Base-by-base conservation (phyloP, 805 yeast genomes). In the Cyberlindnera sargentensis region DNA sequence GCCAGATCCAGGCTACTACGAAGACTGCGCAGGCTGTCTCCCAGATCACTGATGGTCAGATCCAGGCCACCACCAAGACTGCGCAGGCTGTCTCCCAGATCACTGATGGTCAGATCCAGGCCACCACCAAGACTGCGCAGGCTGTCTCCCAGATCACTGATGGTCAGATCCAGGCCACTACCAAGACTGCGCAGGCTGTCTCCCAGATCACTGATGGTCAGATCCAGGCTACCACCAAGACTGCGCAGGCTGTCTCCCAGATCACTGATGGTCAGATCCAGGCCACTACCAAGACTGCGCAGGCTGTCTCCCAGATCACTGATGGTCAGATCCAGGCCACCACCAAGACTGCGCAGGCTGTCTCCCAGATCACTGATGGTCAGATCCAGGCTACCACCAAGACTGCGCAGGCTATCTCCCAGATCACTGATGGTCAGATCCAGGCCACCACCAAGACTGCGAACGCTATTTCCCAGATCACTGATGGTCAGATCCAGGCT, bases 401-500 rank as follows among this genome's bases (percentile, higher is more conserved):
- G 5, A 70, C 67, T 41, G 47, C 39, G 23, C 31, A 41, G 44
- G 66, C 71, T 39, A 58, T 62, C 27, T 58, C 72, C 34, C 72
- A 67, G 56, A 71, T 71, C 47, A 62, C 65, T 40, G 78, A 73
- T 47, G 77, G 76, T 46, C 74, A 71, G 54, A 65, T 68, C 45
- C 53, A 49, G 37, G 47, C 55, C 23, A 20, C 42, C 36, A 40
- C 47, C 24, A 29, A 31, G 34, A 36, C 38, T 8, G 34, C 43
- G 8, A 57, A 54, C 42, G 52, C 53, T 36, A 42, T 53, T 39
- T 57, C 63, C 30, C 56, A 57, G 54, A 49, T 51, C 40, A 48
- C 55, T 48, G 58, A 78, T 51, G 83, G 83, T 59, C 83, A 78
- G 65, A 68, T 77, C 55, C 82, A 68, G 56, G 70, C 70, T n/a